These are phyloP conservation scores for Monosporascus ibericus DNA, from an alignment of 2,329 filamentous ascomycete species.

Conservation along the genomic window DNA sequence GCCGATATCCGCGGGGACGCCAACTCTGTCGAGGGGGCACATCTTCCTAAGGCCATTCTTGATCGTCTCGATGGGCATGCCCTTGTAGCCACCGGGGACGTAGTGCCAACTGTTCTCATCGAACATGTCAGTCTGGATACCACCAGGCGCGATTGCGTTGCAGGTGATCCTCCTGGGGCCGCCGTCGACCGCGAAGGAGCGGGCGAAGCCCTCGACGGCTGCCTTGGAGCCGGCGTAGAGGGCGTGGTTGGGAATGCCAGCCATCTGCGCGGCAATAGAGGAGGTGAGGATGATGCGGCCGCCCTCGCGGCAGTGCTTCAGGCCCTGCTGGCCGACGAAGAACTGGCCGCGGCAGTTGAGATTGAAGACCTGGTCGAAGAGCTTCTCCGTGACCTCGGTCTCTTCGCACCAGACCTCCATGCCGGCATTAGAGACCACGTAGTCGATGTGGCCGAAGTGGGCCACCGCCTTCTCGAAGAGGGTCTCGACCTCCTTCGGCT, in stretches of 20 bases:
- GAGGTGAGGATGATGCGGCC: conserved; percentile 69
- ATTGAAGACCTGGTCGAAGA: conserved; percentile 67
- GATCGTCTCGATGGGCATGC: conserved; percentile 46
- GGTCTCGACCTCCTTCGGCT: conserved; percentile 49
- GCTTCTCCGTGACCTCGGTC: conserved; percentile 62
- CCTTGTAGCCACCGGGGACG: conserved; percentile 48
- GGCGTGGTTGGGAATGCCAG: conserved; percentile 63
- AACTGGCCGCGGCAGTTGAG: conserved; percentile 68
- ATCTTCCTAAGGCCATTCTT: conserved; percentile 48
- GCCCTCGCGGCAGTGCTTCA: conserved; percentile 62
- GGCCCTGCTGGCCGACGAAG: conserved; percentile 71
- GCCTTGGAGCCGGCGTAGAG: conserved; percentile 69
- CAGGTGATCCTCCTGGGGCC: conserved; percentile 62
- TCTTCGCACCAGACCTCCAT: conserved; percentile 67
- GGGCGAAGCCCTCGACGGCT: conserved; percentile 66
- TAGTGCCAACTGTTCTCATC: conserved; percentile 63
- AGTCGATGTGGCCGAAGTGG: conserved; percentile 64
- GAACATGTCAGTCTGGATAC: conserved; percentile 75
- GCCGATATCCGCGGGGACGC: conserved; percentile 52
- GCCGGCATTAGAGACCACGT: conserved; percentile 67
- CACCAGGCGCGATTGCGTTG: conserved; percentile 67
- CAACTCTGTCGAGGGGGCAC: conserved; percentile 55
- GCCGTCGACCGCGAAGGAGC: conserved; percentile 66
- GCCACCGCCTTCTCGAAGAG: conserved; percentile 61
- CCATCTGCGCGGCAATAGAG: conserved; percentile 60